Evolutionary conservation across 345 rosid species (phyloP), one percentile per base, ranked within the genome.

Genomic region (Melastoma malabathricum): DNA sequence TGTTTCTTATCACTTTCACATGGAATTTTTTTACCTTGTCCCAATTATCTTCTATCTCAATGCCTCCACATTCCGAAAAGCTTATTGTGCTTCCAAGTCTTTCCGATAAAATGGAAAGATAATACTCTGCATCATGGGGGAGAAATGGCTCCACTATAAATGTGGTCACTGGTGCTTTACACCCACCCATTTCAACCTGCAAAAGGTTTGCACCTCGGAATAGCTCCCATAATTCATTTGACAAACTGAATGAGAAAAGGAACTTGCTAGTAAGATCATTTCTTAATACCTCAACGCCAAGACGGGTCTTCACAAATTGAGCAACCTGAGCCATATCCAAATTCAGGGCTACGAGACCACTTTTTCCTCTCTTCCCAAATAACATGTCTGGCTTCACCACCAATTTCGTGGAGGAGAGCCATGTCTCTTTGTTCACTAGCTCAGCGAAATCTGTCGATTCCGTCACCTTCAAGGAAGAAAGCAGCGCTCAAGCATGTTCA

Each of bases 361-460:
- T 85, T 78, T 93, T 93, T 51, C 97, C 95, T 18, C 97, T 95
- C 61, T 88, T 88, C 17, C 97, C 97, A 49, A 93, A 93, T 43
- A 93, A 63, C 99, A 88, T 93, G 57, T 93, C 99, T 2, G 99
- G 99, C 68, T 93, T 93, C 63, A 88, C 97, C 56, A 88, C 99
- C 65, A 93, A 68, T 69, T 71, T 76, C 43, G 87, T 72, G 19
- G 97, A 83, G 0, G 97, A 88, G 50, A 93, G 74, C 97, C 99
- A 87, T 60, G 94, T 75, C 60, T 93, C 89, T 19, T 70, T 51
- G 68, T 85, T 83, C 18, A 83, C 72, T 43, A 93, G 57, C 66
- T 84, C 95, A 2, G 76, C 46, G 63, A 93, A 83, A 64, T 93
- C 95, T 5, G 94, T 88, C 29, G 82, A 64, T 72, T 83, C 64